Evolutionary conservation across 2,329 filamentous ascomycete species (phyloP).

Genomic region (Arthroderma sp.): DNA sequence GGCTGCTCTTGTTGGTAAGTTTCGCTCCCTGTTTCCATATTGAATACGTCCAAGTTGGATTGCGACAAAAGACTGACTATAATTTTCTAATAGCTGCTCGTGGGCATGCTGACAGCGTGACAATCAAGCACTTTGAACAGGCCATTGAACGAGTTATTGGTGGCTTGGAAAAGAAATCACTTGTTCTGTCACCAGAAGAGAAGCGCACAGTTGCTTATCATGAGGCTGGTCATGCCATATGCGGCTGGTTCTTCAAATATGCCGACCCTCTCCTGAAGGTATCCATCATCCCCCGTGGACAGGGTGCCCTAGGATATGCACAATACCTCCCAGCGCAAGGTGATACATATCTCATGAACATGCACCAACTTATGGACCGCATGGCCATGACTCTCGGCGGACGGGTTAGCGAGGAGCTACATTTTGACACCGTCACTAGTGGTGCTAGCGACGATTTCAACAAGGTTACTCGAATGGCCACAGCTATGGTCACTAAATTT

Average conservation of each 20-base stretch:
- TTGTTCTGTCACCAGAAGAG: constrained; percentile 84
- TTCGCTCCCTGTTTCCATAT: not conserved
- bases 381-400: constrained; percentile 99
- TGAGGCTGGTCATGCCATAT: constrained; percentile 95
- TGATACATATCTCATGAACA: constrained; percentile 91
- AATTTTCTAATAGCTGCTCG: constrained; percentile 54
- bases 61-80: not conserved
- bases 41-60: no score
- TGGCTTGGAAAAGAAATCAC: constrained; percentile 90
- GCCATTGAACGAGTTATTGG: constrained; percentile 96
- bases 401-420: constrained; percentile 86
- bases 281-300: constrained; percentile 91
- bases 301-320: constrained; percentile 86
- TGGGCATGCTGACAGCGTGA: constrained; percentile 63
- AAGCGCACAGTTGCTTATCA: constrained; percentile 96
- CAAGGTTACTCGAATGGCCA: constrained; percentile 93
- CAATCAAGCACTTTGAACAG: constrained; percentile 87
- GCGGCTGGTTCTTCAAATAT: constrained; percentile 92
- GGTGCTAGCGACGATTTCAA: constrained; percentile 96
- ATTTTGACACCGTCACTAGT: constrained; percentile 92
- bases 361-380: constrained; percentile 92
- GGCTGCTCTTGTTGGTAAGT: constrained; percentile 82
- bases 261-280: constrained; percentile 98
- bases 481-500: constrained; percentile 98
- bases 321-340: constrained; percentile 78